Conservation (phyloP, 768 basidiomycete species). For the Hortiboletus campestris region DNA sequence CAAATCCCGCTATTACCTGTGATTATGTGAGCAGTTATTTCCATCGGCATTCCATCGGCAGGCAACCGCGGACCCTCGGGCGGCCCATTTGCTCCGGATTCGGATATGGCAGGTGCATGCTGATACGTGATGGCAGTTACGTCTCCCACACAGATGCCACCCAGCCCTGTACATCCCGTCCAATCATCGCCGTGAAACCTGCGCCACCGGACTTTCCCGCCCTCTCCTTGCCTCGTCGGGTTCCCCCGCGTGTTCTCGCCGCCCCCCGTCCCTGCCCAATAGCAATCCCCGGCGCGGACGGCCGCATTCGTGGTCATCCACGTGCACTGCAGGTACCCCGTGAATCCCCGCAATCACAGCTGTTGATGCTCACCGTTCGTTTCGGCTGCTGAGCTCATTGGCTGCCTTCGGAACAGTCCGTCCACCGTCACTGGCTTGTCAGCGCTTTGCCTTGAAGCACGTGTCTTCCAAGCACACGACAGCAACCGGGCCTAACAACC, state of each 20-base stretch:
- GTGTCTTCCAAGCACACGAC: background rate
- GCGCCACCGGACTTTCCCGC: constrained; percentile 31
- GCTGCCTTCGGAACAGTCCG: too few species aligned
- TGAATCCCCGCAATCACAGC: constrained; percentile 7
- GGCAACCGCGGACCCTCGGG: constrained; percentile 36
- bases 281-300: background rate
- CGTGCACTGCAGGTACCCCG: background rate
- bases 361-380: background rate
- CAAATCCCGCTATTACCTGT: constrained; percentile 34
- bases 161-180: constrained; percentile 20
- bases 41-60: constrained; percentile 30
- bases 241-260: constrained; percentile 17
- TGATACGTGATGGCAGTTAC: constrained; percentile 29
- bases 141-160: constrained; percentile 22
- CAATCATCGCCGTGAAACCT: constrained; percentile 11
- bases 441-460: background rate
- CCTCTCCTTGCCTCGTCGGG: constrained; percentile 8
- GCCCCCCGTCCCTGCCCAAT: constrained; percentile 5
- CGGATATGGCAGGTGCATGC: constrained; percentile 21
- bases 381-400: too few species aligned
- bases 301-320: background rate
- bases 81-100: constrained; percentile 6
- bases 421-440: too few species aligned
- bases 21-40: constrained; percentile 26
- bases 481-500: background rate